Evolutionary conservation across 2,329 filamentous ascomycete genomes (phyloP).

Genomic region (Aspergillus piperis): DNA sequence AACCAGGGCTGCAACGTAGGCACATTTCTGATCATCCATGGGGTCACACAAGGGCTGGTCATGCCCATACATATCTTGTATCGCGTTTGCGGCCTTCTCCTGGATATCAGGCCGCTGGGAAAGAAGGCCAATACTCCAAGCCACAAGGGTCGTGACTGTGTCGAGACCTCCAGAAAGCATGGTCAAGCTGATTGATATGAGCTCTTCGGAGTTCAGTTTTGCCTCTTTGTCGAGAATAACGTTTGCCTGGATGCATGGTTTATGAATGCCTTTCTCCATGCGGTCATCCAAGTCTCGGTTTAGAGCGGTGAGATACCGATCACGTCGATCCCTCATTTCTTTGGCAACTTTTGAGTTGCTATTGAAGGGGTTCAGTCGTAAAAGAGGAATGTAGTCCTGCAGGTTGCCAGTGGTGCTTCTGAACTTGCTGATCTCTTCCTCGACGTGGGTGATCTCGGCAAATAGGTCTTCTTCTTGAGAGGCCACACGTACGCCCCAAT

Average conservation of each 20-base stretch:
- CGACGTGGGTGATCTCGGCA: slow-evolving; percentile 72
- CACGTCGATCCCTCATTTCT: slow-evolving; percentile 61
- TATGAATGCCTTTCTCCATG: slow-evolving; percentile 62
- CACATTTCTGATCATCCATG: slow-evolving; percentile 64
- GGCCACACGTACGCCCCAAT: slow-evolving; percentile 65
- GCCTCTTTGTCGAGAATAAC: slow-evolving; percentile 66
- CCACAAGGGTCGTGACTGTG: slow-evolving; percentile 65
- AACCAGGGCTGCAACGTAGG: slow-evolving; percentile 64
- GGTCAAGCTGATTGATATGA: slow-evolving; percentile 66
- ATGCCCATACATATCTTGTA: slow-evolving; percentile 55
- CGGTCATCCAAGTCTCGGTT: slow-evolving; percentile 62
- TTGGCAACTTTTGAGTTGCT: slow-evolving; percentile 59
- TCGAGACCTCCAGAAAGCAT: slow-evolving; percentile 70
- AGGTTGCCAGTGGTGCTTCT: slow-evolving; percentile 77
- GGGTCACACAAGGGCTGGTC: slow-evolving; percentile 61
- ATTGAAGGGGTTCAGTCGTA: slow-evolving; percentile 67
- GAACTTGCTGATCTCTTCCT: slow-evolving; percentile 71
- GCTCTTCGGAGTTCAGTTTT: slow-evolving; percentile 62
- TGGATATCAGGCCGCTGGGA: slow-evolving; percentile 64
- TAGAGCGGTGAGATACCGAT: slow-evolving; percentile 60
- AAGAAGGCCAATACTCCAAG: slow-evolving; percentile 65
- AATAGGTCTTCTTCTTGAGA: slow-evolving; percentile 64
- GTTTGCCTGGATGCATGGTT: slow-evolving; percentile 68
- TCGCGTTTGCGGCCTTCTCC: slow-evolving; percentile 59
- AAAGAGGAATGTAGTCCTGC: slow-evolving; percentile 74